Conservation (phyloP, 257 asterid species). For the Plantago elongata region DNA sequence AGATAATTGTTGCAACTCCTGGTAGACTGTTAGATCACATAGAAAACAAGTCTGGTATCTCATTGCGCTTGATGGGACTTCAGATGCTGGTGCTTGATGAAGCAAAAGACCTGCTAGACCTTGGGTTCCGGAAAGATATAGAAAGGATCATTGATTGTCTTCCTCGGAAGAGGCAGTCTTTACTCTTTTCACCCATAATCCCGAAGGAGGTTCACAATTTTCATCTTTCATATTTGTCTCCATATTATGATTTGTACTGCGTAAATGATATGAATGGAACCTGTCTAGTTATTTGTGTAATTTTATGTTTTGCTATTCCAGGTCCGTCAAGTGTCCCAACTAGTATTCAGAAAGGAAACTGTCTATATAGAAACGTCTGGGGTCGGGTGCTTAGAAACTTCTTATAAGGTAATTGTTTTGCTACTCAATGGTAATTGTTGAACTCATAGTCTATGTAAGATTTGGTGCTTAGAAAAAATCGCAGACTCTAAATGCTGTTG, state of each 20-base stretch:
- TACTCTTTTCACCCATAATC: conserved; percentile 79
- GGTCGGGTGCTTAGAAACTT: conserved; percentile 61
- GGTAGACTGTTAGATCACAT: conserved; percentile 93
- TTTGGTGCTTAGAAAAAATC: conserved; percentile 5
- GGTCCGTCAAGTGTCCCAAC: conserved; percentile 92
- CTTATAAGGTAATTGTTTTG: conserved; percentile 44
- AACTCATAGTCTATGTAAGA: not conserved
- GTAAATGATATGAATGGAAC: not conserved
- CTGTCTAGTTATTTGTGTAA: conserved; percentile 14
- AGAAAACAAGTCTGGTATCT: conserved; percentile 87
- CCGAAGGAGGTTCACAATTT: conserved; percentile 74
- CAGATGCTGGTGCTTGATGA: conserved; percentile 90
- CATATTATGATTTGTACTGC: not conserved
- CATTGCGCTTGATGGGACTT: conserved; percentile 83
- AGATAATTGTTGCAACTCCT: conserved; percentile 95
- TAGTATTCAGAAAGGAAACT: conserved; percentile 79
- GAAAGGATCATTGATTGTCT: conserved; percentile 91
- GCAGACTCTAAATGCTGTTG: not conserved
- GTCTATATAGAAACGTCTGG: conserved; percentile 76
- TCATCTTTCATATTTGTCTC: not conserved
- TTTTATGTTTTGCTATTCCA: conserved; percentile 31
- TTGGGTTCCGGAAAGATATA: conserved; percentile 85
- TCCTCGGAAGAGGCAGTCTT: conserved; percentile 81
- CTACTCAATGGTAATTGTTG: not conserved
- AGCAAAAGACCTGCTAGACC: conserved; percentile 81